Conservation (phyloP, 805 yeast genomes). For the Sungouiozyma ichnusensis region DNA sequence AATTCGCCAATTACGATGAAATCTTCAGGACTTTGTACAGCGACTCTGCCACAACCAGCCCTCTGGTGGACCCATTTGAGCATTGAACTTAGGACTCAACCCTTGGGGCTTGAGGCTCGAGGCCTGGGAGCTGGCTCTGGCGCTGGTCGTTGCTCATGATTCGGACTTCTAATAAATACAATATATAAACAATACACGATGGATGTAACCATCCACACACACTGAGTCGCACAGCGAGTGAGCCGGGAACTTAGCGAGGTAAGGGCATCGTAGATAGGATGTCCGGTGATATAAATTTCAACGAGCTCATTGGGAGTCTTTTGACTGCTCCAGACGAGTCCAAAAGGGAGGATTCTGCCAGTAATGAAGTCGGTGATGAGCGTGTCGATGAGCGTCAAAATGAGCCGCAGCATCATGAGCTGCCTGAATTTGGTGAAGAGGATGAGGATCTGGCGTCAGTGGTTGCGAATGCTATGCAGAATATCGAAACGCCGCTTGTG, state of each 20-base stretch:
- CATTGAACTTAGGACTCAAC: too few relatives aligned
- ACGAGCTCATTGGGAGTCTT: conserved; percentile 26
- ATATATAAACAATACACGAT: too few relatives aligned
- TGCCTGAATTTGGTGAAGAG: conserved; percentile 18
- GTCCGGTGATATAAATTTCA: conserved; percentile 24
- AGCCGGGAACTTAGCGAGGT: too few relatives aligned
- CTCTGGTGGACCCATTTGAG: too few relatives aligned
- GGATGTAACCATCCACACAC: too few relatives aligned
- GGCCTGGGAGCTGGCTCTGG: too few relatives aligned
- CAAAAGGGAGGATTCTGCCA: conserved; percentile 1
- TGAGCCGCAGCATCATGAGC: conserved; percentile 8
- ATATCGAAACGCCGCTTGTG: conserved; percentile 4
- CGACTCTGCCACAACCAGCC: background rate
- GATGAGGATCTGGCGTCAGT: conserved; percentile 28
- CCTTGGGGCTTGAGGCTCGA: too few relatives aligned
- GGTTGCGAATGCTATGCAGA: conserved; percentile 32
- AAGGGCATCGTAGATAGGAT: conserved; percentile 10
- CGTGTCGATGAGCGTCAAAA: conserved; percentile 1
- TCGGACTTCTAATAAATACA: too few relatives aligned
- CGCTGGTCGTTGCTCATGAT: too few relatives aligned
- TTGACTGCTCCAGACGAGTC: conserved; percentile 19
- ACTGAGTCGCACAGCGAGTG: too few relatives aligned
- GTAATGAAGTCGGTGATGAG: background rate
- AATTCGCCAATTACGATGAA: background rate
- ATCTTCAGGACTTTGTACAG: background rate